phyloP scores from a whole-genome alignment of 176 grass and related monocot genomes.

The Miscanthus lutarioriparius region DNA sequence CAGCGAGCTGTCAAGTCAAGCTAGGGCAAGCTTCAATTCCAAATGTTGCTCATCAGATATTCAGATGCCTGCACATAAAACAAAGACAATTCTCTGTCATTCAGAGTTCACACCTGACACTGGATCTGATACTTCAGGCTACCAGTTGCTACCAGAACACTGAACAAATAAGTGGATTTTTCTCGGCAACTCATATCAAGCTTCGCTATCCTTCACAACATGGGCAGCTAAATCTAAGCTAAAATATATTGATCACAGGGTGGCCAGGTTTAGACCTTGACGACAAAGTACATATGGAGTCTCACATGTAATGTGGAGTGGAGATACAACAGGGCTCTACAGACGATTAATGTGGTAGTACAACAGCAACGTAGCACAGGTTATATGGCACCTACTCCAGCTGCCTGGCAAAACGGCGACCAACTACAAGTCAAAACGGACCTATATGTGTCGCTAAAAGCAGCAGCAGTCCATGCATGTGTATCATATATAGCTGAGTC shows the following conservation, averaged over 20 bases:
- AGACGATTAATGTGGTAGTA: neutral
- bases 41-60: neutral
- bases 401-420: slow-evolving; percentile 39
- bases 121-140: neutral
- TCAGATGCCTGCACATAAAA: neutral
- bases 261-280: neutral
- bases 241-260: neutral
- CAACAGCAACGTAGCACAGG: slow-evolving; percentile 21
- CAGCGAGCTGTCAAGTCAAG: neutral
- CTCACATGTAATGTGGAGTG: neutral
- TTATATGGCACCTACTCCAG: slow-evolving; percentile 4
- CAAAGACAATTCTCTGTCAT: neutral
- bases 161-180: neutral
- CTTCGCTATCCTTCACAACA: neutral
- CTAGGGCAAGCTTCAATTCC: neutral
- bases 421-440: neutral
- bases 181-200: neutral
- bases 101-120: neutral
- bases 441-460: neutral
- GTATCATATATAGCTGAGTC: neutral
- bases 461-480: slow-evolving; percentile 27
- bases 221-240: neutral
- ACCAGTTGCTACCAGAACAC: neutral
- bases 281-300: neutral
- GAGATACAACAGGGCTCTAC: neutral